Base-by-base conservation (phyloP, 805 yeast species). In the Pichia heedii region DNA sequence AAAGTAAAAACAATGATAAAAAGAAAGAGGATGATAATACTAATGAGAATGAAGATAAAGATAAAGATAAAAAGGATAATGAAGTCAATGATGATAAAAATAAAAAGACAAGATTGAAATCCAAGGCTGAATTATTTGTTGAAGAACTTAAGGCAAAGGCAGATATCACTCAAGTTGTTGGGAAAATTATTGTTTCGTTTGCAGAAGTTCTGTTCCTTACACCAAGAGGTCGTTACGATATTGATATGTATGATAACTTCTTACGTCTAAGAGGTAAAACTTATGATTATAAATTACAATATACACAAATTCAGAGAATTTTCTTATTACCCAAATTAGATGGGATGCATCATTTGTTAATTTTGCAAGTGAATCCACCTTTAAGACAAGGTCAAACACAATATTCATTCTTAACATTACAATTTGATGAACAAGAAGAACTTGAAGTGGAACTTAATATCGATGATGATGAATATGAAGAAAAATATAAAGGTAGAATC, bases 181-280 rank as follows among this genome's bases (percentile, higher is more conserved):
- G 97, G 33, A 95, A 89, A 51, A 93, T 96, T 9, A 83, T 93
- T 60, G 96, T 87, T 5, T 84, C 97, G 6, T 89, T 90, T 67
- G 77, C 84, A 40, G 97, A 90, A 55, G 79, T 89, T 4, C 72
- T 90, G 60, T 87, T 93, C 72, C 77, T 93, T 46, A 93, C 97
- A 1, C 98, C 98, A 56, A 81, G 98, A 74, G 98, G 98, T 51
- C 90, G 98, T 64, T 93, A 89, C 62, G 97, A 93, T 62, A 84
- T 93, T 54, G 97, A 90, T 63, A 82, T 93, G 80, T 93, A 85
- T 65, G 80, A 85, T 30, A 76, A 77, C 26, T 84, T 93, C 41
- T 76, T 93, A 64, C 79, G 97, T 59, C 73, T 93, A 41, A 79
- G 98, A 56, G 99, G 99, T 61, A 93, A 90, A 65, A 93, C 97